Evolutionary conservation across 1,139 yeast species (phyloP), one percentile per base, ranked within the genome.

Genomic region (Yamadazyma atlantica): DNA sequence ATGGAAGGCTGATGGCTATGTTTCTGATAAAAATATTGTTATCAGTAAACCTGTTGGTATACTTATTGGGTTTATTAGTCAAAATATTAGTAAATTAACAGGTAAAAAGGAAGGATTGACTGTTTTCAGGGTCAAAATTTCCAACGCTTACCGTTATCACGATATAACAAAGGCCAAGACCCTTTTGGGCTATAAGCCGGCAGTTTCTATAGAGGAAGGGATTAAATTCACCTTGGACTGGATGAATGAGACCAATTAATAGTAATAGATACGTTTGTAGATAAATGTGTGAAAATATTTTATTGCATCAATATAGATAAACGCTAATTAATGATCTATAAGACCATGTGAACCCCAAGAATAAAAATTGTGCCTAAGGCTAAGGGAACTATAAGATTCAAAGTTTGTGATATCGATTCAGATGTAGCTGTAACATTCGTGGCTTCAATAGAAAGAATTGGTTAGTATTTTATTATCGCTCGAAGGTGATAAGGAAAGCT

Each of bases 61-160:
- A 43, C 72, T 71, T 3, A 81, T 85, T 35, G 97, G 97, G 7
- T 85, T 86, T 53, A 60, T 88, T 33, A 80, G 95, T 21, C 87
- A 86, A 53, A 78, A 80, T 55, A 76, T 83, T 42, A 78, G 92
- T 11, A 80, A 78, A 38, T 50, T 89, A 11, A 55, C 73, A 8
- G 86, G 94, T 2, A 88, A 86, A 59, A 95, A 88, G 54, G 89
- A 97, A 2, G 95, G 95, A n/a, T 73, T 94, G 44, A 90, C 98
- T 4, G 96, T 97, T 2, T 94, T 92, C 65, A 80, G 97, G 61
- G 98, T 90, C 12, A 84, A 80, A 50, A 82, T 92, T 40, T 90
- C 89, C 14, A 88, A 97, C 62, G 97, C 98, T n/a, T 80, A 78
- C 46, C 83, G 98, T 60, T 94, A 92, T 59, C 97, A 92, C 60